Evolutionary conservation across 2,329 filamentous ascomycete genomes (phyloP).

Genomic region (Colletotrichum limetticola): DNA sequence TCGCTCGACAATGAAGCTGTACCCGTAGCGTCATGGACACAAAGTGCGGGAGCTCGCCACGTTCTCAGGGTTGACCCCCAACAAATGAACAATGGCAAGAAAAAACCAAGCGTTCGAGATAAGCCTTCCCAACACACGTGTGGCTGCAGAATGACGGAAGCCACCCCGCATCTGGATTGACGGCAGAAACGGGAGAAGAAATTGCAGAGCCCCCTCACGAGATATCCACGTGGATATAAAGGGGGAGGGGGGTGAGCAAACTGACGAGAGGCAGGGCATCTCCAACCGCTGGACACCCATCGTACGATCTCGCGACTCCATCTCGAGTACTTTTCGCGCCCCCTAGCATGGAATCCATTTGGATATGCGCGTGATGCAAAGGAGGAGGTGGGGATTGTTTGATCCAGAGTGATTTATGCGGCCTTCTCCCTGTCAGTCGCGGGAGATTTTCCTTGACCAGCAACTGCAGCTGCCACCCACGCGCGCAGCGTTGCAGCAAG

Average conservation of each 20-base stretch:
- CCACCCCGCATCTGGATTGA: conserved; percentile 6
- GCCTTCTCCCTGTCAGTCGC: background rate
- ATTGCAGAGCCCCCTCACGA: conserved; percentile 9
- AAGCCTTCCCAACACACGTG: conserved; percentile 23
- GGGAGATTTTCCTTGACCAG: background rate
- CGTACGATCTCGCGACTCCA: background rate
- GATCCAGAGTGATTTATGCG: background rate
- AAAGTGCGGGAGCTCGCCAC: background rate
- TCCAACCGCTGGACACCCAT: background rate
- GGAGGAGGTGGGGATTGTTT: background rate
- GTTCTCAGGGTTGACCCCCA: background rate
- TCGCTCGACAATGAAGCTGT: background rate
- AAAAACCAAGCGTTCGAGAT: conserved; percentile 15
- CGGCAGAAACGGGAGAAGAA: conserved; percentile 15
- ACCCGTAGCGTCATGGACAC: background rate
- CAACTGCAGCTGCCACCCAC: background rate
- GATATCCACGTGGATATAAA: conserved; percentile 26
- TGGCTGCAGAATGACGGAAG: conserved; percentile 23
- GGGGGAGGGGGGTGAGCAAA: background rate
- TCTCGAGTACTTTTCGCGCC: background rate
- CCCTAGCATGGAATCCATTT: background rate
- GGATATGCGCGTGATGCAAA: background rate
- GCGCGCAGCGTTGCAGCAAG: background rate
- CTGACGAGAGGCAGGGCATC: background rate
- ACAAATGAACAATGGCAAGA: background rate